These are phyloP conservation scores for Scedosporium dehoogii DNA, from an alignment of 2,329 filamentous ascomycete species.

Conservation along the genomic window DNA sequence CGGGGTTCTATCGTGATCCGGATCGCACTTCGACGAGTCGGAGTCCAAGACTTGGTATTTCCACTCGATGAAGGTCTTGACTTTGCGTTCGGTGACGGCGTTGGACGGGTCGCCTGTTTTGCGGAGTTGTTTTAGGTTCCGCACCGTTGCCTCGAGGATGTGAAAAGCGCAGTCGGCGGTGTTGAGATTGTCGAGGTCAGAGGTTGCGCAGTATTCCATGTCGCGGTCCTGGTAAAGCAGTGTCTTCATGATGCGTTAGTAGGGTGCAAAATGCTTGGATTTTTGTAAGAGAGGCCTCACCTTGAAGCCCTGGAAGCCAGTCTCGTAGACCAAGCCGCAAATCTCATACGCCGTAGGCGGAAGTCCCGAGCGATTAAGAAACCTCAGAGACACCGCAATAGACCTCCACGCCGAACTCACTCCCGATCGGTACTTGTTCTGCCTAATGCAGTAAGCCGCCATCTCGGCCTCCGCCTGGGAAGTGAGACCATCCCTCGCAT, in stretches of 20 bases:
- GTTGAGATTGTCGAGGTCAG: conserved; percentile 9
- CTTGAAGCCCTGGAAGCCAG: conserved; percentile 12
- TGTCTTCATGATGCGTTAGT: conserved; percentile 1
- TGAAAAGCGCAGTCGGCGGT: conserved; percentile 8
- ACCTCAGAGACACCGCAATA: conserved; percentile 5
- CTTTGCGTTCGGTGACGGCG: background rate
- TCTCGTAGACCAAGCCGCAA: conserved; percentile 10
- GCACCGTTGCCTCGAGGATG: conserved; percentile 6
- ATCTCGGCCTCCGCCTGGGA: background rate
- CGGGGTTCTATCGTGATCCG: background rate
- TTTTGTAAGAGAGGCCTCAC: background rate
- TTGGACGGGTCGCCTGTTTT: background rate
- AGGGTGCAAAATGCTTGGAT: background rate
- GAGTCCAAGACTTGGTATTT: background rate
- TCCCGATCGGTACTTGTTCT: conserved; percentile 8
- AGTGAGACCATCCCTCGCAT: background rate
- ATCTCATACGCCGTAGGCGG: conserved; percentile 9
- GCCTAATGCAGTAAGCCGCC: conserved; percentile 8
- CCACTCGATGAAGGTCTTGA: background rate
- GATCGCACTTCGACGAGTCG: background rate
- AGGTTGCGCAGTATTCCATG: conserved; percentile 9
- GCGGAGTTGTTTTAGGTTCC: background rate
- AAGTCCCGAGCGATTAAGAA: background rate
- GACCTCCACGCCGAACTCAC: conserved; percentile 3
- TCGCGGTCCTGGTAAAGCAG: conserved; percentile 11